Conservation (phyloP, 495 filamentous ascomycete species). For the Penicillium soppii region DNA sequence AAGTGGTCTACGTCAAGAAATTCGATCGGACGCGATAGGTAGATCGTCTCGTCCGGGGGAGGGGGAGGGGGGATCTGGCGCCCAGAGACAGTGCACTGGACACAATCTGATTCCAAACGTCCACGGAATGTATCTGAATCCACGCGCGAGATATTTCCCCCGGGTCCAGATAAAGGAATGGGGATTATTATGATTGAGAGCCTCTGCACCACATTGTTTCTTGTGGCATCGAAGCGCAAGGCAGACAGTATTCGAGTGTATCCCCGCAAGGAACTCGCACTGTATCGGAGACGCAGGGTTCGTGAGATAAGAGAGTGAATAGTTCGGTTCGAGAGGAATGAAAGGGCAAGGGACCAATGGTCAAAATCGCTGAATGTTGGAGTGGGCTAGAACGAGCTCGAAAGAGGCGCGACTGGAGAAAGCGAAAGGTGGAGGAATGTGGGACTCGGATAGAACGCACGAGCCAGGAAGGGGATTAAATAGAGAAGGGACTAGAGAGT, state of each 20-base stretch:
- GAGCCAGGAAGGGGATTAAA: conserved; percentile 6
- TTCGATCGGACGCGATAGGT: conserved; percentile 16
- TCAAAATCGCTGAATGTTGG: background rate
- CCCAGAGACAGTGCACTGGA: conserved; percentile 4
- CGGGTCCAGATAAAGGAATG: conserved; percentile 19
- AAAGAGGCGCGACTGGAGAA: conserved; percentile 3
- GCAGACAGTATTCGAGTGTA: conserved; percentile 1
- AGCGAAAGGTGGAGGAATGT: conserved; percentile 15
- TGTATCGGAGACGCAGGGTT: conserved; percentile 4
- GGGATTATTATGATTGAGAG: conserved; percentile 30
- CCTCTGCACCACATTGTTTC: conserved; percentile 41
- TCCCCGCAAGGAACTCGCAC: conserved; percentile 9
- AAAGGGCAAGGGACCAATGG: background rate
- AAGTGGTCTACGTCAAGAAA: conserved; percentile 10
- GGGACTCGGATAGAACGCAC: conserved; percentile 11
- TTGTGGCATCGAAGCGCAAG: conserved; percentile 16
- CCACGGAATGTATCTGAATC: conserved; percentile 16
- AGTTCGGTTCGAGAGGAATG: background rate
- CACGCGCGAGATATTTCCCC: conserved; percentile 16
- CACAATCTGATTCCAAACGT: conserved; percentile 21
- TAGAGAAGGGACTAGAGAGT: background rate
- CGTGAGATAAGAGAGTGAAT: conserved; percentile 2
- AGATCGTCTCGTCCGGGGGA: conserved; percentile 8
- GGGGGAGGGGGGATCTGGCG: conserved; percentile 6
- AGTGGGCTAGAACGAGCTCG: conserved; percentile 3